Percentiles rank a stretch among this genome's conserved stretches.
Conservation (phyloP, 2,329 filamentous ascomycete genomes). For the Curvularia sp. region DNA sequence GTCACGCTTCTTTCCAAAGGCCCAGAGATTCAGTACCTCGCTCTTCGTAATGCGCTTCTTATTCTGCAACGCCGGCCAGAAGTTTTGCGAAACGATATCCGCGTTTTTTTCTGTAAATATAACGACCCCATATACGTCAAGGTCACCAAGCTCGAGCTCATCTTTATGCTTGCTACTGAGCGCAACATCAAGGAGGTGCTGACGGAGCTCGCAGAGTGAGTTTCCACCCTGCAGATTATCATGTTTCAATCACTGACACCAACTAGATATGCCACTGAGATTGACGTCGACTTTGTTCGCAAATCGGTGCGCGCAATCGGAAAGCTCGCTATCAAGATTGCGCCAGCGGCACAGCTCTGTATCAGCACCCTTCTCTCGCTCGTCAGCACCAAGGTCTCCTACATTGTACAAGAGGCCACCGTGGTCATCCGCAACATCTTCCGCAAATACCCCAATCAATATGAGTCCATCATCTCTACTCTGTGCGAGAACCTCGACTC, state of each 20-base stretch:
- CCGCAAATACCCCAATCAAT: constrained; percentile 98
- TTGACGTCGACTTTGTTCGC: constrained; percentile 97
- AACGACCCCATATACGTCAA: constrained; percentile 99
- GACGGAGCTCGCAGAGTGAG: constrained; percentile 86
- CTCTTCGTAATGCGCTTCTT: constrained; percentile 88
- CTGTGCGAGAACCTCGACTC: constrained; percentile 96
- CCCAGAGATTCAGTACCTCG: constrained; percentile 97
- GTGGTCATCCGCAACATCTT: constrained; percentile 99
- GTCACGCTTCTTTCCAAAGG: constrained; percentile 96
- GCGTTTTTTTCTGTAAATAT: constrained; percentile 99
- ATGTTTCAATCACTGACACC: not conserved
- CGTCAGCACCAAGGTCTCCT: constrained; percentile 96
- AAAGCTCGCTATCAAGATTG: constrained; percentile 98
- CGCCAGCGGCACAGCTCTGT: constrained; percentile 86
- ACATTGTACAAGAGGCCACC: constrained; percentile 98
- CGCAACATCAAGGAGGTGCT: constrained; percentile 95
- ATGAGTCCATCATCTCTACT: constrained; percentile 95
- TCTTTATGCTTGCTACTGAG: constrained; percentile 97
- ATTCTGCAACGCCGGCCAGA: constrained; percentile 93
- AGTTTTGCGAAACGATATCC: constrained; percentile 92
- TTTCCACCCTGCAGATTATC: constrained; percentile 2
- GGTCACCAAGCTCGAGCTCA: constrained; percentile 96
- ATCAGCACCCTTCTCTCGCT: constrained; percentile 92
- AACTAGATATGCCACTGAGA: constrained; percentile 83
- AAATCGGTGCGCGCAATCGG: constrained; percentile 98